Evolutionary conservation across 306 rosid genomes (phyloP).

Genomic region (Glycine tomentella): DNA sequence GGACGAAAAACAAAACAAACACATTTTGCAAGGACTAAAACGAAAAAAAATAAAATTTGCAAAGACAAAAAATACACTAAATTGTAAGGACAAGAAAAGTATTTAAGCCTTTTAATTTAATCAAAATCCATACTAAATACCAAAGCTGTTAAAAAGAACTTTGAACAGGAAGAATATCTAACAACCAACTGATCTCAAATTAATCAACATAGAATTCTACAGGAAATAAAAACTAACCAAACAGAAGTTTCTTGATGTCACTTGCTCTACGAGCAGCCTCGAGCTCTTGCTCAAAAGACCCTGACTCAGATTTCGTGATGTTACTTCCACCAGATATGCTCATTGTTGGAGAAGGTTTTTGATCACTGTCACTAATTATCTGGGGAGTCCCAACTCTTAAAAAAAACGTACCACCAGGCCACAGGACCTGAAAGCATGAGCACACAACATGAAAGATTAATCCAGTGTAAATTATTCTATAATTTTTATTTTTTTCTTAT

Average conservation of each 20-base stretch:
- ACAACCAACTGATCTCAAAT: conserved; percentile 2
- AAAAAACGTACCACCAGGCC: conserved; percentile 93
- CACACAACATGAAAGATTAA: conserved; percentile 37
- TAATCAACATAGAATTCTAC: conserved; percentile 13
- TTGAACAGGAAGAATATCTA: conserved; percentile 27
- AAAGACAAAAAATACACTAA: too few species aligned
- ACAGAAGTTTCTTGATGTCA: conserved; percentile 81
- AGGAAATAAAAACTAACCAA: conserved; percentile 70
- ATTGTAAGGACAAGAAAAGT: too few species aligned
- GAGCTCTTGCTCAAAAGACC: conserved; percentile 85
- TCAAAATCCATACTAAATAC: background rate
- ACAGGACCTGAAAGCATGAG: conserved; percentile 71
- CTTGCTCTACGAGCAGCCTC: conserved; percentile 98
- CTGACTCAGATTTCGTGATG: conserved; percentile 45
- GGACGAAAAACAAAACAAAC: too few species aligned
- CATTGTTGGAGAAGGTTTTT: conserved; percentile 49
- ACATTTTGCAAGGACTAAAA: too few species aligned
- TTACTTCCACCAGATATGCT: conserved; percentile 61
- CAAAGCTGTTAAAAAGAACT: background rate
- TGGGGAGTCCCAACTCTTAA: conserved; percentile 54
- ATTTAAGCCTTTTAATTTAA: too few species aligned
- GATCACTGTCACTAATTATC: conserved; percentile 44
- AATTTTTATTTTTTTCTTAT: background rate
- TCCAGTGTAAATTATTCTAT: conserved; percentile 22
- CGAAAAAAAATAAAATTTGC: too few species aligned